Evolutionary conservation across 192 early-diverging fungal species (phyloP), one percentile per base, ranked within the genome.

Genomic region (Gigaspora rosea): DNA sequence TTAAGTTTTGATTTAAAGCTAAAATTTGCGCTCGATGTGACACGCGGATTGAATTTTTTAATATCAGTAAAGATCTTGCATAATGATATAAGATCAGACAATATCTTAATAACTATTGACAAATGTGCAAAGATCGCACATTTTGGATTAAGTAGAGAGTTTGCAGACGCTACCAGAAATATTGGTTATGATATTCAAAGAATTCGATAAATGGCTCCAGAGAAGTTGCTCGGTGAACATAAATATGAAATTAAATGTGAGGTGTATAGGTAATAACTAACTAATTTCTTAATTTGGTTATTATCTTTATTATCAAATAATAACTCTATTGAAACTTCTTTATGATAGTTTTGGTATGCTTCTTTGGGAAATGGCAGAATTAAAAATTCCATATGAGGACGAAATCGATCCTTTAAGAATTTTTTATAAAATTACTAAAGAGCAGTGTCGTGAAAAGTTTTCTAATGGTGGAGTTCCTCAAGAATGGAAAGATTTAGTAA

Each of bases 1-100:
- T 0, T 57, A 32, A 18, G 32, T 35, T 18, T 58, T 20, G 35
- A 47, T 8, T 77, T 69, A 32, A 84, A 84, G 49, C 47, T 84
- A 54, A 57, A 64, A 33, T 62, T 84, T 48, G 83, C 83, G 9
- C 63, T 75, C 12, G 83, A 84, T 41, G 78, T 82, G 4, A 69
- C 80, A 4, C 67, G 80, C 36, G 83, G 80, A 18, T 64, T 84
- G 56, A 80, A 70, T 68, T 84, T 82, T 52, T 78, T 84, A 13
- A 11, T 11, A 56, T 56, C 52, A 15, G 52, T 56, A 15, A 12
- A 73, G 35, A 73, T 73, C 10, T n/a, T 73, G n/a, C 71, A 73
- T 73, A 4, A 36, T 59, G 83, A 84, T 54, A 79, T 84, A 27
- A 47, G 74, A 32, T 27, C 56, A 3, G 56, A 76, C 9, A 76